Percentiles rank a stretch among this genome's conserved stretches.
Conservation (phyloP, 2,329 filamentous ascomycete species). For the Cytospora chrysosperma region DNA sequence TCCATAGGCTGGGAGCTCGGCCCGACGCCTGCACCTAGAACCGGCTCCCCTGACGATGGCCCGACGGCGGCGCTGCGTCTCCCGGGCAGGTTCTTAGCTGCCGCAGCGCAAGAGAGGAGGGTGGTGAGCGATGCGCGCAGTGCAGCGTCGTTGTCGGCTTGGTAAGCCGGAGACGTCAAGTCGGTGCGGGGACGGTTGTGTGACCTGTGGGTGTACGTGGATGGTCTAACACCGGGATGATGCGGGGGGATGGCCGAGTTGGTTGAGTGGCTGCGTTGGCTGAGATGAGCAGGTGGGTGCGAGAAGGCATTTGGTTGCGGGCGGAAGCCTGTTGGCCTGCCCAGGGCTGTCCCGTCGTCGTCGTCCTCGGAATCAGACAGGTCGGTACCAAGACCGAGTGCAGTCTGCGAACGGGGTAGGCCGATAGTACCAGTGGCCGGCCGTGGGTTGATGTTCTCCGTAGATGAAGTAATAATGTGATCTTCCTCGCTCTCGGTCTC, state of each 20-base stretch:
- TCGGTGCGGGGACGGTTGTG: conserved; percentile 52
- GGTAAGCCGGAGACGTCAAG: conserved; percentile 71
- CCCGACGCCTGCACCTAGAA: conserved; percentile 40
- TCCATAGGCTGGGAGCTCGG: conserved; percentile 56
- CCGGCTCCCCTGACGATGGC: conserved; percentile 31
- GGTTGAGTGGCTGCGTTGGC: conserved; percentile 50
- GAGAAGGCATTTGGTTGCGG: conserved; percentile 93
- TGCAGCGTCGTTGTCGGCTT: conserved; percentile 89
- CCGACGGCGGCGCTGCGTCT: conserved; percentile 41
- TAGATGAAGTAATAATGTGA: conserved; percentile 58
- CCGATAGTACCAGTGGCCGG: conserved; percentile 21
- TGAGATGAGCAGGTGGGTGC: conserved; percentile 64
- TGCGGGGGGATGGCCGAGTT: conserved; percentile 46
- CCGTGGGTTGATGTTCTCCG: conserved; percentile 46
- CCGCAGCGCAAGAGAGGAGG: conserved; percentile 89
- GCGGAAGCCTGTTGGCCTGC: conserved; percentile 63
- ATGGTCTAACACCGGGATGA: conserved; percentile 35
- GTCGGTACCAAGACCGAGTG: conserved; percentile 39
- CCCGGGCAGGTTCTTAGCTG: conserved; percentile 79
- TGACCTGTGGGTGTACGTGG: conserved; percentile 47
- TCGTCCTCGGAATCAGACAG: conserved; percentile 53
- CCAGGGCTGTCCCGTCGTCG: conserved; percentile 81
- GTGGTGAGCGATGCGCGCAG: conserved; percentile 92
- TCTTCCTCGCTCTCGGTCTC: conserved; percentile 92
- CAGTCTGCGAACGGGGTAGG: conserved; percentile 36